Percentiles rank a stretch among this genome's conserved stretches.
Evolutionary conservation across 2,329 filamentous ascomycete species (phyloP).

Genomic region (Neopestalotiopsis sp.): DNA sequence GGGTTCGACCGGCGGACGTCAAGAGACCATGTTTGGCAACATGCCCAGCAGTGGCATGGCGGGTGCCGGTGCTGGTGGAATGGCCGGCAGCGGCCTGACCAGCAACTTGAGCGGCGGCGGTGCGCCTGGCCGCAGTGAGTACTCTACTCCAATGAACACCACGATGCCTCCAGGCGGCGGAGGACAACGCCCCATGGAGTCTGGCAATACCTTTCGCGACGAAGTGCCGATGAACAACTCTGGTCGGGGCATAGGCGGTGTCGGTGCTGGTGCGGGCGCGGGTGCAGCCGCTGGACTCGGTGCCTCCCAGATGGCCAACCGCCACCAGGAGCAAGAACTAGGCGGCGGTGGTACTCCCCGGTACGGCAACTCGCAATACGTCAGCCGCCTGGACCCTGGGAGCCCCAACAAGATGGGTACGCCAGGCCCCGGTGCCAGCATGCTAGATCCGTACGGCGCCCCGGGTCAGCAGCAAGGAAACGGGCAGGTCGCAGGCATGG

Average conservation of each 20-base stretch:
- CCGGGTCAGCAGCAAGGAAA: background rate
- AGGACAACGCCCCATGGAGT: background rate
- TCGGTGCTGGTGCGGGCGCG: constrained; percentile 7
- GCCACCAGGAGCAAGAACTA: constrained; percentile 17
- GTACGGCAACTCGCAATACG: constrained; percentile 2
- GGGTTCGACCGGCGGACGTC: background rate
- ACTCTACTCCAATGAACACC: too few species aligned
- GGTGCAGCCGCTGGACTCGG: constrained; percentile 22
- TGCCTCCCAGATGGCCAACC: constrained; percentile 19
- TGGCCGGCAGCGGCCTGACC: background rate
- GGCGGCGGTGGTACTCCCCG: constrained; percentile 11
- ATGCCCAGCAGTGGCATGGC: background rate
- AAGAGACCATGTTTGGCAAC: background rate
- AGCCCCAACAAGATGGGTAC: constrained; percentile 6
- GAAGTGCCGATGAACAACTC: constrained; percentile 13
- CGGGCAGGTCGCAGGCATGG: background rate
- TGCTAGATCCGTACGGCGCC: constrained; percentile 21
- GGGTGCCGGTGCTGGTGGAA: background rate
- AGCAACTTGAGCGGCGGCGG: background rate
- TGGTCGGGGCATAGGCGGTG: constrained; percentile 18
- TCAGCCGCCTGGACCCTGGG: constrained; percentile 17
- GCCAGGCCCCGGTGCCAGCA: background rate
- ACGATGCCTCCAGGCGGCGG: background rate
- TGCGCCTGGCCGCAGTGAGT: too few species aligned
- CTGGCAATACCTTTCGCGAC: background rate